Evolutionary conservation across 2,329 filamentous ascomycete species (phyloP).

Genomic region (Lasiodiplodia theobromae): DNA sequence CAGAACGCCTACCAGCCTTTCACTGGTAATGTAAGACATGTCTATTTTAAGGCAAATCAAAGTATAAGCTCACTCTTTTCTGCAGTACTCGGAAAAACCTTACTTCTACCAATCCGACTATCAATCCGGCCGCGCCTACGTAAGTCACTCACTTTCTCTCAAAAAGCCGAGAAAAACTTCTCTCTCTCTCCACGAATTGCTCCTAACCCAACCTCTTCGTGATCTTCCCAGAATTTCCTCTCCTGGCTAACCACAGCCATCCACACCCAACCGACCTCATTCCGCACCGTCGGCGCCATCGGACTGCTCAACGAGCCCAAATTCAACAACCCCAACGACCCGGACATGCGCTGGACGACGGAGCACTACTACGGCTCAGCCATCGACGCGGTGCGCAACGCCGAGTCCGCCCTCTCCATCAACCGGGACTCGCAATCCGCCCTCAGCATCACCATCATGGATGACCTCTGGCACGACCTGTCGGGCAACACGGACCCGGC

Average conservation of each 20-base stretch:
- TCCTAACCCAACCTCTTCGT: neutral
- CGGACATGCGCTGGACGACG: slow-evolving; percentile 6
- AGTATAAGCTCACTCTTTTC: neutral
- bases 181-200: no score
- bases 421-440: neutral
- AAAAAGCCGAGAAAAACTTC: neutral
- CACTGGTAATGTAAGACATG: slow-evolving; percentile 50
- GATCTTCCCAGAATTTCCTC: slow-evolving; percentile 53
- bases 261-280: slow-evolving; percentile 54
- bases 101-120: slow-evolving; percentile 63
- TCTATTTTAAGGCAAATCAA: neutral
- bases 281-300: slow-evolving; percentile 65
- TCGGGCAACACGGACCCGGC: slow-evolving; percentile 8
- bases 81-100: slow-evolving; percentile 45
- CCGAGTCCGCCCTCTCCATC: slow-evolving; percentile 46
- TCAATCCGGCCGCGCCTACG: slow-evolving; percentile 62
- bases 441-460: slow-evolving; percentile 13
- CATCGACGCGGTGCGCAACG: slow-evolving; percentile 54
- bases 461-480: slow-evolving; percentile 21
- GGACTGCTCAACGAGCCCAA: slow-evolving; percentile 66
- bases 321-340: slow-evolving; percentile 22
- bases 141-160: neutral
- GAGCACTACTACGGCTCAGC: slow-evolving; percentile 58
- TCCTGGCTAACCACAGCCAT: slow-evolving; percentile 62
- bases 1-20: slow-evolving; percentile 56